phyloP scores from a whole-genome alignment of 176 grass and related monocot species.

The Stipa capillata region DNA sequence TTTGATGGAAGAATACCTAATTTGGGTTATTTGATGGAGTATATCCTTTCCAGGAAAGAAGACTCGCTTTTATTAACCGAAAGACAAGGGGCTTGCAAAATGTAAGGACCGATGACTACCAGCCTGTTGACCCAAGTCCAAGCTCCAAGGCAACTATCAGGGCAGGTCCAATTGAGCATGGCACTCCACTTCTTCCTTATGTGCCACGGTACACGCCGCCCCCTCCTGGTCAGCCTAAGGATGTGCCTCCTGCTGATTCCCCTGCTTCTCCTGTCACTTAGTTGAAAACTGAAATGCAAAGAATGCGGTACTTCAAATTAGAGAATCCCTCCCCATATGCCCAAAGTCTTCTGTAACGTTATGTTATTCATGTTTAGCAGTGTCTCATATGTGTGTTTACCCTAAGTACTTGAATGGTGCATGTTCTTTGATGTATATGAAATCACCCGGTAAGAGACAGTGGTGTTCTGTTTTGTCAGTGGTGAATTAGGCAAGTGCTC shows the following conservation, averaged over 20 bases:
- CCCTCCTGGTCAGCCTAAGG: conserved; percentile 13
- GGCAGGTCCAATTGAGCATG: conserved; percentile 62
- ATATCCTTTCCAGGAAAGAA: conserved; percentile 39
- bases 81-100: conserved; percentile 20
- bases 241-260: neutral
- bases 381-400: neutral
- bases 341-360: neutral
- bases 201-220: conserved; percentile 37
- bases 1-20: neutral
- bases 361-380: neutral
- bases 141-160: conserved; percentile 46
- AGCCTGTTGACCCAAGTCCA: conserved; percentile 54
- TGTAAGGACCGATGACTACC: conserved; percentile 38
- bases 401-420: neutral
- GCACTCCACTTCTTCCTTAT: conserved; percentile 62
- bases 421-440: neutral
- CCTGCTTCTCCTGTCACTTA: conserved; percentile 4
- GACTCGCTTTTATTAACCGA: neutral
- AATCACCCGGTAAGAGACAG: neutral
- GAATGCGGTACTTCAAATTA: neutral
- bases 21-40: neutral
- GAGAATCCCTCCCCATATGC: neutral
- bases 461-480: neutral
- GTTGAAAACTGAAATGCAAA: neutral
- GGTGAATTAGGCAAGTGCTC: neutral